These are phyloP conservation scores for Stephanodiscus triporus DNA, from an alignment of 108 stramenopile species.

Conservation along the genomic window DNA sequence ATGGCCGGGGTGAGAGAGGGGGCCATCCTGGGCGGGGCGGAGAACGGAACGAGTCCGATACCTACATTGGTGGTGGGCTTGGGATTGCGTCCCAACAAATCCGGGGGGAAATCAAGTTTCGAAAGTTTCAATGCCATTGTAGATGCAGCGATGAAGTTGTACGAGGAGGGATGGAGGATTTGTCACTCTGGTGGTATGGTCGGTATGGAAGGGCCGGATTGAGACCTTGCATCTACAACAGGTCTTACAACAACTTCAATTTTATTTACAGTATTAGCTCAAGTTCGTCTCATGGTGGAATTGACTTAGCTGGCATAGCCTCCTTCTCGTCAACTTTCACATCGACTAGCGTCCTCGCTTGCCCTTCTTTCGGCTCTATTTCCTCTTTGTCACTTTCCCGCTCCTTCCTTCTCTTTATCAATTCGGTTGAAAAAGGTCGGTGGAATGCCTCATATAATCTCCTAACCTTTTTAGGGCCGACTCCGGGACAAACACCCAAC, in stretches of 20 bases:
- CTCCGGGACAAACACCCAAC: conserved; percentile 74
- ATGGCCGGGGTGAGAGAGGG: conserved; percentile 32
- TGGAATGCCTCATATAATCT: conserved; percentile 79
- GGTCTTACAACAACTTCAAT: neutral
- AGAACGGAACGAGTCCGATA: conserved; percentile 33
- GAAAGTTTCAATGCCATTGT: conserved; percentile 33
- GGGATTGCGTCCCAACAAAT: conserved; percentile 25
- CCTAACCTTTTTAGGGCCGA: conserved; percentile 83
- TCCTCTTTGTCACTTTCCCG: conserved; percentile 11
- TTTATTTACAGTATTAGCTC: neutral
- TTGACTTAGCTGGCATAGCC: no score
- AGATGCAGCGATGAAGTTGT: conserved; percentile 29
- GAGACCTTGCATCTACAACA: neutral
- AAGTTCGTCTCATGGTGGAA: no score
- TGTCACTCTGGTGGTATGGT: conserved; percentile 14
- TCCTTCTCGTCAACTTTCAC: no score
- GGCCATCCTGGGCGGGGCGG: conserved; percentile 30
- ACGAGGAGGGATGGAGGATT: conserved; percentile 27
- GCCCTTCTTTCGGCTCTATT: neutral
- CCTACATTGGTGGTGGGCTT: conserved; percentile 37
- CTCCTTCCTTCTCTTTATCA: conserved; percentile 31
- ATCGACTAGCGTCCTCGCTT: no score
- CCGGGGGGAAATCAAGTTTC: conserved; percentile 15
- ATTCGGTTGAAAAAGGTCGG: conserved; percentile 71
- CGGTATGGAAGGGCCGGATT: conserved; percentile 42